Percentiles rank a stretch among this genome's conserved stretches.
Evolutionary conservation across 2,329 filamentous ascomycete species (phyloP).

Genomic region (Trichoderma guizhouense): DNA sequence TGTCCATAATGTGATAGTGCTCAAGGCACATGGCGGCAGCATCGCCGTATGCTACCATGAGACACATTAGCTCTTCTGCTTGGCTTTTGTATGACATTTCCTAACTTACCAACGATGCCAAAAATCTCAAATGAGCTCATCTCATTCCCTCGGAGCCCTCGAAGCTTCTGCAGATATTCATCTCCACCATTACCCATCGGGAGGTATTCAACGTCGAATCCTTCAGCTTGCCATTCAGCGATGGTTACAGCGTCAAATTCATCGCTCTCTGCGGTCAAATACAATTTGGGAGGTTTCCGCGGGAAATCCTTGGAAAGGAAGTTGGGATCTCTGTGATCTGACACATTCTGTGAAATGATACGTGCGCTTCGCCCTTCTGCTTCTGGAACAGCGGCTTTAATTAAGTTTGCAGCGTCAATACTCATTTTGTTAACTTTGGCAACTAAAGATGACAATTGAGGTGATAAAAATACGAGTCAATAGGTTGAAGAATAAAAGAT

Average conservation of each 20-base stretch:
- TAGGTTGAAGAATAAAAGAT: background rate
- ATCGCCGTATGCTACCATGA: slow-evolving; percentile 39
- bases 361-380: slow-evolving; percentile 32
- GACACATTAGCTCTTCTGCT: background rate
- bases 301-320: slow-evolving; percentile 43
- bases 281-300: slow-evolving; percentile 36
- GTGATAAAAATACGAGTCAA: background rate
- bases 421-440: slow-evolving; percentile 24
- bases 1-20: slow-evolving; percentile 43
- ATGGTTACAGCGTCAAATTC: slow-evolving; percentile 40
- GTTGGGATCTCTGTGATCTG: slow-evolving; percentile 39
- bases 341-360: slow-evolving; percentile 31
- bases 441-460: too few species aligned
- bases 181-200: slow-evolving; percentile 35
- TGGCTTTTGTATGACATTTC: background rate
- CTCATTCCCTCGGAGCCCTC: slow-evolving; percentile 31
- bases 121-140: slow-evolving; percentile 42
- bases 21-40: slow-evolving; percentile 43
- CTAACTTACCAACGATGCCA: slow-evolving; percentile 39
- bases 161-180: slow-evolving; percentile 36
- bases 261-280: slow-evolving; percentile 41
- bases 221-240: slow-evolving; percentile 40
- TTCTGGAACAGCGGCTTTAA: slow-evolving; percentile 32
- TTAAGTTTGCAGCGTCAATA: slow-evolving; percentile 29
- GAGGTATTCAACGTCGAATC: slow-evolving; percentile 43